Base-by-base conservation (phyloP, 176 grass and related monocot species). In the Echinochloa phyllopogon region DNA sequence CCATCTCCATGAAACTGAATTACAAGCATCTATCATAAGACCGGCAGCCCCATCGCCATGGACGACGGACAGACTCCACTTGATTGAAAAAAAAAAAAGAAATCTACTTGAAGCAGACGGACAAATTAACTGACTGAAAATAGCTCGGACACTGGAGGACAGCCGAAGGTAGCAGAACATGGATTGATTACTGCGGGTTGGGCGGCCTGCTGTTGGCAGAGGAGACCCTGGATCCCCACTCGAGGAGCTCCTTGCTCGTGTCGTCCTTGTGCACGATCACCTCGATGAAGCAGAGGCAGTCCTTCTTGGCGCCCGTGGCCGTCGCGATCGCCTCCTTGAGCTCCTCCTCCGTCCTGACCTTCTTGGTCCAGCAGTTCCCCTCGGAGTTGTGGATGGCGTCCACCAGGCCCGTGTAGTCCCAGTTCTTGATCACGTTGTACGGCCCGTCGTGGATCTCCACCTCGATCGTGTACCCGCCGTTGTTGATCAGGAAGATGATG, bases 391-490 rank as follows among this genome's bases (percentile, higher is more conserved):
- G 82, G 64, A 93, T 93, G 63, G 91, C 91, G 20, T 93, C 82
- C 40, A 93, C 23, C 40, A 93, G 24, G 44, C 79, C 90, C 50
- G 83, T 92, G 72, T 92, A 92, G 81, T 92, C 84, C 90, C 90
- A 92, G 40, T 92, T 92, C 81, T 93, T 93, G 88, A 93, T 93
- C 43, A 93, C 88, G 75, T 93, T 93, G 87, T 93, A 93, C 4
- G 90, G 90, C 0, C 90, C 90, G 52, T 92, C 90, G 61, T 92
- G 90, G 73, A 92, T 92, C 86, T 92, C 86, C 64, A 92, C 90
- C 87, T 92, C 86, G 45, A 92, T 92, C 42, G 90, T 92, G 84
- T 92, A 92, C 39, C 90, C 90, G 52, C 90, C 78, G 25, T 92
- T 92, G 84, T 92, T 92, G 74, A 92, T 84, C 53, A 92, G 90